phyloP scores from a whole-genome alignment of 768 basidiomycete genomes.

The Amanita inopinata region DNA sequence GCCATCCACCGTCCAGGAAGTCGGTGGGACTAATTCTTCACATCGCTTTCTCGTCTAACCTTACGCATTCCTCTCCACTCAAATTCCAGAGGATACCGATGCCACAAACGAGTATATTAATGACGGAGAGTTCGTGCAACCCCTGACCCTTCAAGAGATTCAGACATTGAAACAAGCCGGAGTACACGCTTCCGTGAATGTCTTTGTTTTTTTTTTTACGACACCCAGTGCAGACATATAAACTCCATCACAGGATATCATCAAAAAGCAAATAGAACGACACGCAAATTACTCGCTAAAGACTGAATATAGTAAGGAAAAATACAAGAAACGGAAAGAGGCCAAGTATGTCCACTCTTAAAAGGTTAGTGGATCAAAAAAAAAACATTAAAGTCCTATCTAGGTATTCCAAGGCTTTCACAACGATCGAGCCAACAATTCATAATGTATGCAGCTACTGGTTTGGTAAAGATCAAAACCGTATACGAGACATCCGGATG shows the following conservation, averaged over 20 bases:
- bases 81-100: constrained; percentile 79
- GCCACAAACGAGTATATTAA: constrained; percentile 96
- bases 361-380: background rate
- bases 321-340: constrained; percentile 94
- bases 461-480: constrained; percentile 73
- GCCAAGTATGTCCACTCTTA: constrained; percentile 60
- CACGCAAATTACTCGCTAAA: constrained; percentile 90
- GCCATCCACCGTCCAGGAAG: constrained; percentile 61
- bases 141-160: constrained; percentile 78
- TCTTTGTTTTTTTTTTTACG: constrained; percentile 8
- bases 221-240: no score
- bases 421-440: constrained; percentile 79
- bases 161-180: constrained; percentile 76
- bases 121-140: constrained; percentile 77
- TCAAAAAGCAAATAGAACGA: constrained; percentile 86
- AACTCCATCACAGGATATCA: constrained; percentile 67
- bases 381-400: background rate
- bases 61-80: background rate
- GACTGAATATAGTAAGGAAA: constrained; percentile 98
- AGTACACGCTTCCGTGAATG: constrained; percentile 59
- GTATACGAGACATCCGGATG: constrained; percentile 75
- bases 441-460: constrained; percentile 87
- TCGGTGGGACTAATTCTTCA: constrained; percentile 44
- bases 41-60: background rate
- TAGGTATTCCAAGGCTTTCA: constrained; percentile 86